Conservation (phyloP, 345 rosid genomes). For the Eutrema yunnanense region DNA sequence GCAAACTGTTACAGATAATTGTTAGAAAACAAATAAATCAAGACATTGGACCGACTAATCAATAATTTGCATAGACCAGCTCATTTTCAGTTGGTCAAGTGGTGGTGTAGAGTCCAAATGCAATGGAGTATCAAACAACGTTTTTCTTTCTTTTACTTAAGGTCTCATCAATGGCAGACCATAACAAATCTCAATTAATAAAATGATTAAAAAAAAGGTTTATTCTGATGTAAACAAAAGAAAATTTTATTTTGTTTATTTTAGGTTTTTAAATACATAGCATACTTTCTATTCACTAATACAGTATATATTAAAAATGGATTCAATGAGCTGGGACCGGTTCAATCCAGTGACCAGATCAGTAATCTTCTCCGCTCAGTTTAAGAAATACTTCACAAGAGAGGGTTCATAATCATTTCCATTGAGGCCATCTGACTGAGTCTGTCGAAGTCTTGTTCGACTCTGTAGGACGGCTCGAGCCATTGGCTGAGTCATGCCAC, state of each 20-base stretch:
- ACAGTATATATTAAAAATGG: background rate
- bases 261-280: background rate
- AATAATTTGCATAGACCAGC: background rate
- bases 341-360: background rate
- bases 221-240: background rate
- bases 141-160: background rate
- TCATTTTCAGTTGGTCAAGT: background rate
- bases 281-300: background rate
- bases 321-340: background rate
- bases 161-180: background rate
- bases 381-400: background rate
- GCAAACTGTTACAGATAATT: background rate
- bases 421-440: constrained; percentile 66
- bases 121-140: background rate
- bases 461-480: constrained; percentile 44
- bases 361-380: background rate
- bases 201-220: background rate
- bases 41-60: background rate
- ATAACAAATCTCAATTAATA: background rate
- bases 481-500: constrained; percentile 66
- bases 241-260: background rate
- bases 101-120: too few relatives aligned
- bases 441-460: constrained; percentile 46
- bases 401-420: constrained; percentile 36
- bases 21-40: background rate